Conservation (phyloP, 805 yeast genomes). For the Candida ovalis region DNA sequence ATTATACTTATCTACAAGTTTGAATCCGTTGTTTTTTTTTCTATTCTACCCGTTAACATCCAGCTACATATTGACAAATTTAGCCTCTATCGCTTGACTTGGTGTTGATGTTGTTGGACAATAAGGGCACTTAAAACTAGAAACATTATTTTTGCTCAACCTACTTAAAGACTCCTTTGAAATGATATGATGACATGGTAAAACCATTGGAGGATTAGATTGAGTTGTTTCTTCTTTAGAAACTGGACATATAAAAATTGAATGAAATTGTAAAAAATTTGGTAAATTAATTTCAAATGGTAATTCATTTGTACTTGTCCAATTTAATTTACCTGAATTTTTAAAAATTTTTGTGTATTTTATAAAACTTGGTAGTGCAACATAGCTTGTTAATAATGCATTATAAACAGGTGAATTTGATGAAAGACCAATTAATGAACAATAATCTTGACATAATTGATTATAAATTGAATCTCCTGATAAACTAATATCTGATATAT, state of each 20-base stretch:
- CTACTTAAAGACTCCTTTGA: slow-evolving; percentile 50
- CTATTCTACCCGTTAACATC: no score
- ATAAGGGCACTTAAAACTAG: slow-evolving; percentile 68
- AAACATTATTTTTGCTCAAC: slow-evolving; percentile 34
- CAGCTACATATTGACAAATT: slow-evolving; percentile 35
- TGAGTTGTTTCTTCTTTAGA: slow-evolving; percentile 60
- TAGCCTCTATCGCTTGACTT: slow-evolving; percentile 40
- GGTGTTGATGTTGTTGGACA: slow-evolving; percentile 51
- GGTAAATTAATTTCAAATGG: slow-evolving; percentile 64
- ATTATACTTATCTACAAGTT: no score
- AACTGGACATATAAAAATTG: slow-evolving; percentile 70
- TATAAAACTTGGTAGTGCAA: slow-evolving; percentile 50
- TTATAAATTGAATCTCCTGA: slow-evolving; percentile 17
- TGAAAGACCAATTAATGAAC: slow-evolving; percentile 44
- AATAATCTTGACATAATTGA: slow-evolving; percentile 44
- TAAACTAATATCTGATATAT: slow-evolving; percentile 4
- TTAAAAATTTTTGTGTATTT: slow-evolving; percentile 42
- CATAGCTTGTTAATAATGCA: slow-evolving; percentile 47
- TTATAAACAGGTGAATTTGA: slow-evolving; percentile 51
- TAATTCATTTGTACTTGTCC: slow-evolving; percentile 57
- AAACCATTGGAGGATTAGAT: slow-evolving; percentile 52
- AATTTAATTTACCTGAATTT: slow-evolving; percentile 38
- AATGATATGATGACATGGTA: slow-evolving; percentile 44
- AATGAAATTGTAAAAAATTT: slow-evolving; percentile 48
- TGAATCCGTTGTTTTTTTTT: no score